Percentiles rank a stretch among this genome's conserved stretches.
These are phyloP conservation scores for Pleurotus sapidus DNA, from an alignment of 768 basidiomycete species.

Conservation along the genomic window DNA sequence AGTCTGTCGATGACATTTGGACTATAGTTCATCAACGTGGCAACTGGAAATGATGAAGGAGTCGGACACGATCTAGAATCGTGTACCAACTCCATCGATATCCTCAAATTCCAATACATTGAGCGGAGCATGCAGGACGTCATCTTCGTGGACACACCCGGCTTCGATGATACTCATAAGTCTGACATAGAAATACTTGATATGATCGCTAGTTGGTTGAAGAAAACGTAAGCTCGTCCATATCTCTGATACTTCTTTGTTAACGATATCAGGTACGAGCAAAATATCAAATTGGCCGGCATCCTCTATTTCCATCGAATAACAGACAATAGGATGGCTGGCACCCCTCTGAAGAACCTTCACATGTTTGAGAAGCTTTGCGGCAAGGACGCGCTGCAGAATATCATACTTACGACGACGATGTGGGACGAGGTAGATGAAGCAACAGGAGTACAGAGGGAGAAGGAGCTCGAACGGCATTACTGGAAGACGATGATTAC, in stretches of 20 bases:
- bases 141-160: conserved; percentile 23
- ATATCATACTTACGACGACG: conserved; percentile 30
- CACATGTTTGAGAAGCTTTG: conserved; percentile 33
- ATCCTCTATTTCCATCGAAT: conserved; percentile 23
- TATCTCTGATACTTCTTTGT: neutral
- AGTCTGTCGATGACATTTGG: neutral
- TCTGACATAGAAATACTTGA: conserved; percentile 15
- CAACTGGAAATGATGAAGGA: neutral
- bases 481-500: conserved; percentile 43
- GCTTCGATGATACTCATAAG: conserved; percentile 18
- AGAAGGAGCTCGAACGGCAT: conserved; percentile 35
- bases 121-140: conserved; percentile 9
- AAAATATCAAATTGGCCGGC: conserved; percentile 18
- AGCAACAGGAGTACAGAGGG: conserved; percentile 34
- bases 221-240: conserved; percentile 6
- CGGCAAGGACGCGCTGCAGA: conserved; percentile 23
- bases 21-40: conserved; percentile 9
- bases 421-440: conserved; percentile 37
- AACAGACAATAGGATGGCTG: conserved; percentile 23
- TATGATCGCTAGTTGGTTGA: conserved; percentile 17
- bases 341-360: conserved; percentile 24
- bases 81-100: conserved; percentile 3
- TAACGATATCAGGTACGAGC: conserved; percentile 9
- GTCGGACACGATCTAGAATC: conserved; percentile 4
- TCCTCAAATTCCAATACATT: neutral